A percentile compares a stretch with the other conserved stretches of the same genome.
phyloP scores from a whole-genome alignment of 495 filamentous ascomycete genomes.

The Penicillium chermesinum region DNA sequence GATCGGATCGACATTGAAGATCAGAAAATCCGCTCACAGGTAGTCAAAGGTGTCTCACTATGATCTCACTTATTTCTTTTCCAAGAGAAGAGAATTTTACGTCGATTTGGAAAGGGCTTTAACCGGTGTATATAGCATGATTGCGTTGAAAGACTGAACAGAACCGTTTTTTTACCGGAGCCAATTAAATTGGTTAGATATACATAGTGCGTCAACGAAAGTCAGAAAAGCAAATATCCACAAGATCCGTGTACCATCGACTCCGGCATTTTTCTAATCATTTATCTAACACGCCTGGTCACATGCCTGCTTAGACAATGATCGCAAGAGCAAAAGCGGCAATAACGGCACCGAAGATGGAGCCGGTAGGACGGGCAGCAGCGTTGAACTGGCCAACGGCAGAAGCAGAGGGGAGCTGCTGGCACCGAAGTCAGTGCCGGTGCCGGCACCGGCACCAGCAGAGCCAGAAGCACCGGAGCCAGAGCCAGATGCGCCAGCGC shows the following conservation, averaged over 20 bases:
- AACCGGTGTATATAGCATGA: too few relatives aligned
- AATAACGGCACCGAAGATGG: conserved; percentile 26
- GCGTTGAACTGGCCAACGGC: conserved; percentile 17
- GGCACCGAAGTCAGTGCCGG: conserved; percentile 11
- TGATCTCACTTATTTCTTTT: too few relatives aligned
- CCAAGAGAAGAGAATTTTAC: too few relatives aligned
- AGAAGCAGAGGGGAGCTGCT: conserved; percentile 8
- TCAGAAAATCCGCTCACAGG: too few relatives aligned
- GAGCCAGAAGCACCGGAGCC: conserved; percentile 15
- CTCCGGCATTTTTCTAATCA: conserved; percentile 9
- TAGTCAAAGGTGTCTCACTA: too few relatives aligned
- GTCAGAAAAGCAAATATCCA: conserved; percentile 14
- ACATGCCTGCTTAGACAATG: conserved; percentile 25
- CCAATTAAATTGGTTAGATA: conserved; percentile 8
- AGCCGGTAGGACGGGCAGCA: conserved; percentile 29
- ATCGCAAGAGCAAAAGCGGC: conserved; percentile 27
- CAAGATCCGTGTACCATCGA: conserved; percentile 2
- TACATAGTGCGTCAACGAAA: conserved; percentile 12
- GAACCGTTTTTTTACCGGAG: background rate
- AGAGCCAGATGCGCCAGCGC: conserved; percentile 15
- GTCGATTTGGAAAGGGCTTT: too few relatives aligned
- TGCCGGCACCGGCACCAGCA: conserved; percentile 13
- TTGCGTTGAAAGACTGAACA: too few relatives aligned
- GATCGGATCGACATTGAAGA: too few relatives aligned
- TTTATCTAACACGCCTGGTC: conserved; percentile 16